A percentile compares a stretch with the other conserved stretches of the same genome.
phyloP scores from a whole-genome alignment of 2,329 filamentous ascomycete genomes.

The Rasamsonia emersonii region DNA sequence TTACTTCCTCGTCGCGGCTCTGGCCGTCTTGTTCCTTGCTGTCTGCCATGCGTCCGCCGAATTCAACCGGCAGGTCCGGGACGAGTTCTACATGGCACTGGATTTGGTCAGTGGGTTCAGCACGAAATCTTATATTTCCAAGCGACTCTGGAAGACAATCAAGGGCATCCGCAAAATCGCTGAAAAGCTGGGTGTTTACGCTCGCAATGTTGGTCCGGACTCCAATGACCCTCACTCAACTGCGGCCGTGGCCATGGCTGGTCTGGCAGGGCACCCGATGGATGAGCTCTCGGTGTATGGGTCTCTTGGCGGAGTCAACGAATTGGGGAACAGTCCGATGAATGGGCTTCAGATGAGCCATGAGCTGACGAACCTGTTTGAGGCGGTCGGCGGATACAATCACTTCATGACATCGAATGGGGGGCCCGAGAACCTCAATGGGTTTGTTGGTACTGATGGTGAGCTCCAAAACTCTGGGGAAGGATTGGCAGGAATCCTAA shows the following conservation, averaged over 20 bases:
- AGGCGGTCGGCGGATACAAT: constrained; percentile 50
- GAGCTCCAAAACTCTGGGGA: constrained; percentile 36
- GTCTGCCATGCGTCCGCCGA: constrained; percentile 55
- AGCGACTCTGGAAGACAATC: constrained; percentile 57
- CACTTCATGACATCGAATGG: constrained; percentile 27
- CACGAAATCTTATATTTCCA: constrained; percentile 52
- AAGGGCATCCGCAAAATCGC: constrained; percentile 55
- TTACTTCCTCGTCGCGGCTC: constrained; percentile 56
- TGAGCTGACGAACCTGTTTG: constrained; percentile 55
- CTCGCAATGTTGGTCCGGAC: constrained; percentile 28
- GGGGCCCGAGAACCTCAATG: constrained; percentile 29
- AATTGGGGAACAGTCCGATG: constrained; percentile 45
- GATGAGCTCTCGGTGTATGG: constrained; percentile 47
- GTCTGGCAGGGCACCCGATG: constrained; percentile 53
- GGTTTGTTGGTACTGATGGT: constrained; percentile 28
- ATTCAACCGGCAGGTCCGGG: constrained; percentile 52
- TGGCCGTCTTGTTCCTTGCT: constrained; percentile 56
- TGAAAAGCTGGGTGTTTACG: constrained; percentile 50
- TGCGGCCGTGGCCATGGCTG: constrained; percentile 58
- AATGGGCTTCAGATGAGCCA: constrained; percentile 53
- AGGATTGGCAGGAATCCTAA: constrained; percentile 37
- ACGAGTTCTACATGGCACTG: constrained; percentile 60
- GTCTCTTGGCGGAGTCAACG: constrained; percentile 25
- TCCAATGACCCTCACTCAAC: constrained; percentile 50
- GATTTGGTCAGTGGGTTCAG: constrained; percentile 56